phyloP scores from a whole-genome alignment of 2,329 filamentous ascomycete species.

The Exophiala phaeomuriformis region DNA sequence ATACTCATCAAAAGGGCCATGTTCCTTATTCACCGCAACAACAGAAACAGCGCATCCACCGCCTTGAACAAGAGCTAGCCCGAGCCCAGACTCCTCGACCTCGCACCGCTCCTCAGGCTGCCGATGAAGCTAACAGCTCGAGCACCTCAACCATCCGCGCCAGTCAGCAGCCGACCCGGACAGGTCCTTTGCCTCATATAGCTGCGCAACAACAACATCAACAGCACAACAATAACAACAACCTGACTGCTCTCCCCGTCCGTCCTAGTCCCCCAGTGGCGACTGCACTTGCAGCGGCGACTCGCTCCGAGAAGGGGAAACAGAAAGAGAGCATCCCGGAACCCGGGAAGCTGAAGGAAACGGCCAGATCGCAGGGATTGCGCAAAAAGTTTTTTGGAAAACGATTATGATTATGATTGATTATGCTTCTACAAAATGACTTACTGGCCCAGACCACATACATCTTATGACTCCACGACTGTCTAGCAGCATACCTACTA shows the following conservation, averaged over 20 bases:
- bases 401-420: conserved; percentile 5
- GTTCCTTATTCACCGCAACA: too few relatives aligned
- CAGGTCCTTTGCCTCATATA: conserved; percentile 4
- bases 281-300: background rate
- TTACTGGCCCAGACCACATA: background rate
- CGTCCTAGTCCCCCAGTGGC: background rate
- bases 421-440: background rate
- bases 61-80: conserved; percentile 1
- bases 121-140: background rate
- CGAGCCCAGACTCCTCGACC: conserved; percentile 1
- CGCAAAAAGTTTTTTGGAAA: conserved; percentile 22
- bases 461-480: background rate
- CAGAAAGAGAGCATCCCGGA: conserved; percentile 16
- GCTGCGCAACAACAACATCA: conserved; percentile 2
- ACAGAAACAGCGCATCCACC: too few relatives aligned
- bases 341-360: conserved; percentile 16
- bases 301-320: conserved; percentile 9
- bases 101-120: background rate
- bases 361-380: conserved; percentile 13
- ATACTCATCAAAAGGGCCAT: background rate
- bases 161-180: too few relatives aligned
- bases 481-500: too few relatives aligned
- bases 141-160: too few relatives aligned
- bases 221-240: conserved; percentile 1
- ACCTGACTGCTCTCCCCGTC: conserved; percentile 11